Evolutionary conservation across 306 rosid species (phyloP), one percentile per base, ranked within the genome.

Genomic region (Cucumis melo): DNA sequence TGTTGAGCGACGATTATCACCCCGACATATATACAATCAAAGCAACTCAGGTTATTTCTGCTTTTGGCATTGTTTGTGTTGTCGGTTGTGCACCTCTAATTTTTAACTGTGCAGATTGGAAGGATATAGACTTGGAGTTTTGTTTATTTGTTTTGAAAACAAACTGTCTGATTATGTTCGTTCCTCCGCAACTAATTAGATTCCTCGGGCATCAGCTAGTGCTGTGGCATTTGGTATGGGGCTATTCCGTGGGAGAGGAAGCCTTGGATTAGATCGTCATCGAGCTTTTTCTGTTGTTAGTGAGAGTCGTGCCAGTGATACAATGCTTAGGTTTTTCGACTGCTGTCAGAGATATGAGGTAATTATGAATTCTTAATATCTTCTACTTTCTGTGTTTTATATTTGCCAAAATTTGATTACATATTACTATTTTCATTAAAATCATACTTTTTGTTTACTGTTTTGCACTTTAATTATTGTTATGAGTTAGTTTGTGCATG

Each of bases 171-270:
- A 72, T 53, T 72, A 70, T 59, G 7, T 39, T 14, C 34, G 21
- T 64, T 64, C 70, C 50, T 56, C 16, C 66, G 29, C 36, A 68
- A 56, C 80, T 20, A 82, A 84, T 72, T 82, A 94, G 98, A 75
- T 91, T 80, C 91, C 96, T 53, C 91, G 97, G 77, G 96, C 98
- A n/a, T 87, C 96, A 38, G 97, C 98, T 75, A 91, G 98, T 85
- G 98, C 97, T 54, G 97, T 94, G 80, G 93, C 97, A 84, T 94
- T 90, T 84, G 98, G 98, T 44, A 90, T 94, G 91, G 98, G 93
- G 79, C 85, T 94, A 79, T 92, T 91, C 63, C 80, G 81, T 55
- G 91, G 91, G 41, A 89, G 80, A 81, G 98, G 97, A 83, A 89
- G 80, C 79, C 97, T 94, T 78, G 98, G 98, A 72, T 84, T 86